Percentiles rank a stretch among this genome's conserved stretches.
phyloP scores from a whole-genome alignment of 2,329 filamentous ascomycete species.

The Biscogniauxia marginata region DNA sequence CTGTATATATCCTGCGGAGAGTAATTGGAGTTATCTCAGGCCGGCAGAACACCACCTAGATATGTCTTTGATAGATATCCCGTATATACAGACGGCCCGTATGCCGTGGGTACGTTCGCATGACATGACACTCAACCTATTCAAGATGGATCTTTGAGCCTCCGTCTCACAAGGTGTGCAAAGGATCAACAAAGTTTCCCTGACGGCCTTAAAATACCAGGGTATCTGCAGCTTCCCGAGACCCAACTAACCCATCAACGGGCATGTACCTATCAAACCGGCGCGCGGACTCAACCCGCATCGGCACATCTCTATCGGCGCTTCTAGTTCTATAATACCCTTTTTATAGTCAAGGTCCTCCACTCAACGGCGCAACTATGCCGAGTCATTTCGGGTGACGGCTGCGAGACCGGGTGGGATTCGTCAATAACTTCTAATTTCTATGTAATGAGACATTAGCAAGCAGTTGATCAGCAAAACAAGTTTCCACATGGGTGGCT shows the following conservation, averaged over 20 bases:
- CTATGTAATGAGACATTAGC: background rate
- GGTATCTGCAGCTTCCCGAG: constrained; percentile 27
- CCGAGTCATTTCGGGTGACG: constrained; percentile 24
- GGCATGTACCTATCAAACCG: constrained; percentile 19
- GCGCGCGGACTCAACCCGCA: constrained; percentile 16
- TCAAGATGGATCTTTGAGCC: constrained; percentile 1
- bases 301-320: constrained; percentile 21
- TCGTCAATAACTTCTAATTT: constrained; percentile 6
- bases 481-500: background rate
- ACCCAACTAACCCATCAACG: constrained; percentile 11
- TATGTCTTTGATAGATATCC: background rate
- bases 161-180: constrained; percentile 4
- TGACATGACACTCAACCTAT: background rate
- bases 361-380: constrained; percentile 17
- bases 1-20: background rate
- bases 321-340: constrained; percentile 20
- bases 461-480: constrained; percentile 3
- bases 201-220: constrained; percentile 13
- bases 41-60: background rate
- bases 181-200: constrained; percentile 3
- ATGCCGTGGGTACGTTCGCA: background rate
- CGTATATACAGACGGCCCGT: background rate
- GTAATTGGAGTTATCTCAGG: background rate
- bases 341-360: constrained; percentile 19
- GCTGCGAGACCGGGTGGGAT: constrained; percentile 13